A percentile compares a stretch with the other conserved stretches of the same genome.
Evolutionary conservation across 2,329 filamentous ascomycete genomes (phyloP).

Genomic region (Fusarium cyanostomum): DNA sequence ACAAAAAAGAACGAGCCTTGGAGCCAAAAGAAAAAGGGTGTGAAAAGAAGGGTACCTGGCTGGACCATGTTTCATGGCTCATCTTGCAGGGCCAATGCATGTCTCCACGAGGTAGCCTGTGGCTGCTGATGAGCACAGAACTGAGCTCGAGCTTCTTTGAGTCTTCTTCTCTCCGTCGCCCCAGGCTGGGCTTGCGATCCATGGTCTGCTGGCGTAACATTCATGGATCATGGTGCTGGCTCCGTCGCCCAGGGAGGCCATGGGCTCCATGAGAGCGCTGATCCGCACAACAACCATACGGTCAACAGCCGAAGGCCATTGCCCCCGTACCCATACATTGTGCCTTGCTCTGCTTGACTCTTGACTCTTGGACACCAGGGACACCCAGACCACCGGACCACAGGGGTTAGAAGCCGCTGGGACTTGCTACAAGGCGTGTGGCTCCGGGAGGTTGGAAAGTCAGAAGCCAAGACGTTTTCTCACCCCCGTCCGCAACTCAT

Average conservation of each 20-base stretch:
- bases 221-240: constrained; percentile 12
- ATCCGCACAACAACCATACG: constrained; percentile 18
- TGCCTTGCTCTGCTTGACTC: constrained; percentile 12
- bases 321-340: not conserved
- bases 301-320: not conserved
- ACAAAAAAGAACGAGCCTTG: constrained; percentile 32
- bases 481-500: constrained; percentile 10
- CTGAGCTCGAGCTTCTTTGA: constrained; percentile 30
- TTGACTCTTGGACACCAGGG: constrained; percentile 17
- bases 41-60: constrained; percentile 29
- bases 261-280: constrained; percentile 21
- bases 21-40: constrained; percentile 27
- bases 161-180: constrained; percentile 30
- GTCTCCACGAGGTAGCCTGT: constrained; percentile 35
- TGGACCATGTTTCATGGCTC: constrained; percentile 38
- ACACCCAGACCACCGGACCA: constrained; percentile 36
- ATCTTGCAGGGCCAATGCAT: constrained; percentile 30
- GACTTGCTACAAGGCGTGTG: constrained; percentile 28
- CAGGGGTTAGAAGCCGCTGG: constrained; percentile 34
- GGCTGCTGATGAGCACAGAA: constrained; percentile 28
- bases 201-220: constrained; percentile 10
- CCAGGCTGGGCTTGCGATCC: constrained; percentile 5
- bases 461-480: constrained; percentile 17
- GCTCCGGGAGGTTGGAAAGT: constrained; percentile 35
- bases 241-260: constrained; percentile 13